A percentile compares a stretch with the other conserved stretches of the same genome.
phyloP scores from a whole-genome alignment of 192 early-diverging fungal genomes.

The Backusella liffmaniae region DNA sequence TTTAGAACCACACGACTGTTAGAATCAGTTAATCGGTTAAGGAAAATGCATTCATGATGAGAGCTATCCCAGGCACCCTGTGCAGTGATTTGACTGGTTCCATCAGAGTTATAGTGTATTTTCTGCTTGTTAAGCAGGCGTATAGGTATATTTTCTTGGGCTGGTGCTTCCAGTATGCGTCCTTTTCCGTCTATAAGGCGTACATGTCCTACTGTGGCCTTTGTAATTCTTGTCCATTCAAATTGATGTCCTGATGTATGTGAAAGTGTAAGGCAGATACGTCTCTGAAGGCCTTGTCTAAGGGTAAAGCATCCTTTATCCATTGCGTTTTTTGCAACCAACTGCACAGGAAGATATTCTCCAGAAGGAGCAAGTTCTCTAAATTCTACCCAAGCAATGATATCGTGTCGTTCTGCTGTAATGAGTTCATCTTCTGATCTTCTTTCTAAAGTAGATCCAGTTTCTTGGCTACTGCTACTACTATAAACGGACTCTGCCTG shows the following conservation, averaged over 20 bases:
- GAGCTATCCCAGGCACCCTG: conserved; percentile 77
- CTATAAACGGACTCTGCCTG: not conserved
- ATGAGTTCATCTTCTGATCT: conserved; percentile 58
- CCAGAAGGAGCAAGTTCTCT: conserved; percentile 63
- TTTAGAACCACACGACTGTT: conserved; percentile 61
- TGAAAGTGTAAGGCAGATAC: conserved; percentile 59
- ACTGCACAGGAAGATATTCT: conserved; percentile 57
- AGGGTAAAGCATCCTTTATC: conserved; percentile 62
- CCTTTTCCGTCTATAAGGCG: conserved; percentile 60
- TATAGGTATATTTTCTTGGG: conserved; percentile 49
- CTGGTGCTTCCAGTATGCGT: conserved; percentile 49
- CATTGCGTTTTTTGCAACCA: conserved; percentile 41
- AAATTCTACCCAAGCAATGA: conserved; percentile 64
- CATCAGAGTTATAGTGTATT: conserved; percentile 52
- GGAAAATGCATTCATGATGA: conserved; percentile 61
- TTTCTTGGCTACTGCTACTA: not conserved
- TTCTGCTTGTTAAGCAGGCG: conserved; percentile 44
- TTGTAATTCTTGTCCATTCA: conserved; percentile 46
- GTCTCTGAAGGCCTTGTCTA: conserved; percentile 74
- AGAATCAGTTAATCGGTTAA: conserved; percentile 61
- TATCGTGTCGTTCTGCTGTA: conserved; percentile 67
- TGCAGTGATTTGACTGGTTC: conserved; percentile 58
- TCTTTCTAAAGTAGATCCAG: conserved; percentile 13
- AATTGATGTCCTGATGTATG: conserved; percentile 73
- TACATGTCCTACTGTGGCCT: conserved; percentile 46